Base-by-base conservation (phyloP, 2,329 filamentous ascomycete genomes). In the Fusarium beomiforme region DNA sequence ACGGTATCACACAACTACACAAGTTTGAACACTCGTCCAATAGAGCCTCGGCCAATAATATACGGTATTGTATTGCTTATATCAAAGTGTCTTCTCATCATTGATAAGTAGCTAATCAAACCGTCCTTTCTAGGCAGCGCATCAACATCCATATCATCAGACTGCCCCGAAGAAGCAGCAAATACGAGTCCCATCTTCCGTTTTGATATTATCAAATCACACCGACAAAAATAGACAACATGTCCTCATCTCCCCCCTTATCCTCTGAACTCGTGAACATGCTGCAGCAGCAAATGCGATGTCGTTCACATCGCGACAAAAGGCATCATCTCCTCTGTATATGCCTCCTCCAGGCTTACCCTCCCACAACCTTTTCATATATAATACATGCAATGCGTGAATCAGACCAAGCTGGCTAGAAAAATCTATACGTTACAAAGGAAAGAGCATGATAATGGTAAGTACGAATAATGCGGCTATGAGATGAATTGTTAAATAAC, bases 341-440 rank as follows among this genome's bases (percentile, higher is more conserved):
- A 74, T 75, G 50, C 60, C 43, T 46, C 66, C 59, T 44, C 56
- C 44, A 24, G 47, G 39, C 56, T 53, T 62, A 58, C 34, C 36
- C 39, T 66, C 51, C 19, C 17, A 19, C 58, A 23, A 6, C 42
- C 60, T 42, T 55, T 51, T 55, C 55, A 46, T 74, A 76, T 72
- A 75, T 73, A 54, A 73, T 72, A 68, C 72, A 76, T 74, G 41
- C 46, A 67, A 74, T 58, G 61, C 64, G 56, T 71, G 33, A 65
- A 66, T 44, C 44, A 47, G 61, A 57, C 43, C 49, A 56, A 53
- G 54, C 47, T 44, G 59, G 54, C 34, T 26, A 60, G 29, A 47
- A 34, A 54, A 29, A 49, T 74, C 63, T 76, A 73, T 69, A 47
- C 49, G 49, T 34, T 44, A 73, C 69, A 73, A 74, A 74, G 50